Conservation (phyloP, 2,329 filamentous ascomycete genomes). For the Alternaria infectoria region DNA sequence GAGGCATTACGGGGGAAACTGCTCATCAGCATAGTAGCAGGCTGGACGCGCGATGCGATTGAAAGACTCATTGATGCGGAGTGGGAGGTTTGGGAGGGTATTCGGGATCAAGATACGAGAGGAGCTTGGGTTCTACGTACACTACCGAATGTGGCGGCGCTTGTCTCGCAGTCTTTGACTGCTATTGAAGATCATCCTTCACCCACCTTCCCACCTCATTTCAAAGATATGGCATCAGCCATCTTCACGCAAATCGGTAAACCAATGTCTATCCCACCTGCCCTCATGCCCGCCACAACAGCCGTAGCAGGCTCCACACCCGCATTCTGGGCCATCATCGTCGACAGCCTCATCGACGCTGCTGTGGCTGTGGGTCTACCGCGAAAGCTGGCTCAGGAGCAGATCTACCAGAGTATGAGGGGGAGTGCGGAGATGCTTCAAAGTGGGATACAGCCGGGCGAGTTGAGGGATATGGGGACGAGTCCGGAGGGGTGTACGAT, state of each 20-base stretch:
- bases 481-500: conserved; percentile 43
- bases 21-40: not conserved
- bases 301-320: conserved; percentile 41
- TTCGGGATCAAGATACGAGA: no score
- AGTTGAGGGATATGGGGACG: conserved; percentile 39
- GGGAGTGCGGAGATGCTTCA: conserved; percentile 40
- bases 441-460: conserved; percentile 34
- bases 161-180: conserved; percentile 53
- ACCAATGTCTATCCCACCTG: conserved; percentile 25
- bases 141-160: conserved; percentile 55
- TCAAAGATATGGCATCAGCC: conserved; percentile 22
- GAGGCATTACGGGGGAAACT: not conserved
- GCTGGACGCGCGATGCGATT: not conserved
- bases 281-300: conserved; percentile 37
- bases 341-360: conserved; percentile 41
- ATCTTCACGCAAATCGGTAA: conserved; percentile 36
- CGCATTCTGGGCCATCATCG: conserved; percentile 41
- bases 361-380: conserved; percentile 39
- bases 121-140: conserved; percentile 48
- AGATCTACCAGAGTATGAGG: conserved; percentile 43
- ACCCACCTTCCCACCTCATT: conserved; percentile 17
- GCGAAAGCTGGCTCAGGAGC: conserved; percentile 28
- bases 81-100: not conserved
- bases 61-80: not conserved
- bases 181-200: conserved; percentile 34